Evolutionary conservation across 2,329 filamentous ascomycete genomes (phyloP).

Genomic region (Akanthomyces muscarius): DNA sequence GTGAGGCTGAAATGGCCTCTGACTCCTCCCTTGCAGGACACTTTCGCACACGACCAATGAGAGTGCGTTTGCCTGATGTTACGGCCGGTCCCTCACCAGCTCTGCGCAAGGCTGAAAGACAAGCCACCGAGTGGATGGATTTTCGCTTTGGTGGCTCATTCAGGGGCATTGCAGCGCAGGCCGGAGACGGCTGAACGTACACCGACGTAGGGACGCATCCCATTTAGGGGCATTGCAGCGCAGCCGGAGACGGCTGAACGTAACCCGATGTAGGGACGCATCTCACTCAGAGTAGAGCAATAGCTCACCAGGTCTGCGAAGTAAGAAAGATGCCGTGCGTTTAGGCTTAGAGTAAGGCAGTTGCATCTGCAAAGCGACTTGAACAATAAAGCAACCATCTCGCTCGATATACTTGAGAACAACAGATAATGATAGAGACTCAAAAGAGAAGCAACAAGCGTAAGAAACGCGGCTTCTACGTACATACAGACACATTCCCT

Average conservation of each 20-base stretch:
- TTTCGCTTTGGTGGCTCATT: conserved; percentile 7
- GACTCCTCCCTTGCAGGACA: not conserved
- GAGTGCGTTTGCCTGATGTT: not conserved
- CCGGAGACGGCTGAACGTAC: too few species aligned
- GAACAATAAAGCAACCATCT: not conserved
- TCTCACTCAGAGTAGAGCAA: too few species aligned
- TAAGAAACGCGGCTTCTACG: not conserved
- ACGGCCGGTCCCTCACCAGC: not conserved
- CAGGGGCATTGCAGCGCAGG: not conserved
- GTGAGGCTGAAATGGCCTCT: not conserved
- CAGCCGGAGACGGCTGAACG: not conserved
- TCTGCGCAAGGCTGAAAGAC: not conserved
- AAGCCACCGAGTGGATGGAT: not conserved
- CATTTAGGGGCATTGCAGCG: too few species aligned
- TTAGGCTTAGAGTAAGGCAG: not conserved
- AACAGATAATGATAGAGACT: not conserved
- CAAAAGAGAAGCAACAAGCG: not conserved
- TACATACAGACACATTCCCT: not conserved
- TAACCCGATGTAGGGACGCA: too few species aligned
- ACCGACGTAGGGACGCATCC: too few species aligned
- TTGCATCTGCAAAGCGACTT: not conserved
- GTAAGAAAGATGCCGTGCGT: not conserved
- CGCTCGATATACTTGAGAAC: not conserved
- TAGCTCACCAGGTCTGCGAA: too few species aligned
- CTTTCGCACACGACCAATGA: not conserved